A percentile compares a stretch with the other conserved stretches of the same genome.
Conservation (phyloP, 1,284 basidiomycete species). For the Apiotrichum gamsii region DNA sequence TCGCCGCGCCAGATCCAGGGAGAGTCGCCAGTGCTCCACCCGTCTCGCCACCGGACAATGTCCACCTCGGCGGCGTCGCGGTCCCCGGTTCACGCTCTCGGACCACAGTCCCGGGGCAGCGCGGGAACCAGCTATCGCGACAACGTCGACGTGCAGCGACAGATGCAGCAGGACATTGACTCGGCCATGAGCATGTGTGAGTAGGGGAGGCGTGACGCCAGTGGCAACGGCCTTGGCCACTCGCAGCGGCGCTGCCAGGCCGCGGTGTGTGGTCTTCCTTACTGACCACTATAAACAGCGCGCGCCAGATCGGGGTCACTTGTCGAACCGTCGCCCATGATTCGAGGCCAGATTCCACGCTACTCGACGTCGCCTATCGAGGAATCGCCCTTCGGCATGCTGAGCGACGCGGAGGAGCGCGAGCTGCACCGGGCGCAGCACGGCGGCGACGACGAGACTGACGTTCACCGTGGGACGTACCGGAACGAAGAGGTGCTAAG, state of each 20-base stretch:
- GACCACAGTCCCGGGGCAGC: slow-evolving; percentile 2
- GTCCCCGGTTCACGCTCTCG: slow-evolving; percentile 26
- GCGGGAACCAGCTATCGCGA: slow-evolving; percentile 19
- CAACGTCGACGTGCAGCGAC: slow-evolving; percentile 31
- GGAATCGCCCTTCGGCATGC: slow-evolving; percentile 44
- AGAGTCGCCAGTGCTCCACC: slow-evolving; percentile 23
- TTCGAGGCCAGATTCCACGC: slow-evolving; percentile 22
- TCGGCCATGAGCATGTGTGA: slow-evolving; percentile 44
- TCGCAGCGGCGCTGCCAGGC: no score
- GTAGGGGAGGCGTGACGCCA: no score
- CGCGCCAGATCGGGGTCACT: slow-evolving; percentile 42
- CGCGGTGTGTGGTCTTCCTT: no score
- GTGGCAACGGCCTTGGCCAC: no score
- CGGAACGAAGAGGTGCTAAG: slow-evolving; percentile 16
- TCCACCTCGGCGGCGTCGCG: slow-evolving; percentile 18
- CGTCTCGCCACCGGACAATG: slow-evolving; percentile 14
- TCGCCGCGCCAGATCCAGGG: slow-evolving; percentile 29
- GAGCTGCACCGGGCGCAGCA: slow-evolving; percentile 42
- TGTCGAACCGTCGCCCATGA: slow-evolving; percentile 21
- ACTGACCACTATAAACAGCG: no score
- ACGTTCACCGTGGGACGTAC: slow-evolving; percentile 5
- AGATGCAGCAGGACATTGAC: slow-evolving; percentile 45
- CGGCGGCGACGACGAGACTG: slow-evolving; percentile 9
- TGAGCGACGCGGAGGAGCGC: slow-evolving; percentile 45
- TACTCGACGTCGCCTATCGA: slow-evolving; percentile 41